Evolutionary conservation across 768 basidiomycete species (phyloP).

Genomic region (Ramaria rubella): DNA sequence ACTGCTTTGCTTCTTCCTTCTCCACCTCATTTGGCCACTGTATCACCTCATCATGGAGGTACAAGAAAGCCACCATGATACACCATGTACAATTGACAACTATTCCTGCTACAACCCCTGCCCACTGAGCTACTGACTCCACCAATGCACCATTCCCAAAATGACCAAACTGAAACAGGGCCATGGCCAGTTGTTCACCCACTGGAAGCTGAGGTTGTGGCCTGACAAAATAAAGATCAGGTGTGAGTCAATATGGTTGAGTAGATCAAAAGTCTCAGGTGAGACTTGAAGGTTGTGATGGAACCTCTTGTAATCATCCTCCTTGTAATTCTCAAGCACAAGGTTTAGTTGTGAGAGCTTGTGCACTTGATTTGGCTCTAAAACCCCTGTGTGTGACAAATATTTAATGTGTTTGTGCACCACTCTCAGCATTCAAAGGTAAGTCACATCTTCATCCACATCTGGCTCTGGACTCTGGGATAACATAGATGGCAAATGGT

Average conservation of each 20-base stretch:
- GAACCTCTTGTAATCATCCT: slow-evolving; percentile 19
- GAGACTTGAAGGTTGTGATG: slow-evolving; percentile 20
- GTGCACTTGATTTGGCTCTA: not conserved
- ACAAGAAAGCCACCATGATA: slow-evolving; percentile 16
- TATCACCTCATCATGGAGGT: not conserved
- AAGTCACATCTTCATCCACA: not conserved
- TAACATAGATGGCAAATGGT: not conserved
- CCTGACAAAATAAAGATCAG: slow-evolving; percentile 22
- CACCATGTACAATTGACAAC: slow-evolving; percentile 18
- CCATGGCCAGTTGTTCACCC: slow-evolving; percentile 27
- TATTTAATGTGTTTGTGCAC: not conserved
- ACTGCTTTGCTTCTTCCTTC: slow-evolving; percentile 12
- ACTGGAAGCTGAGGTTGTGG: too few species aligned
- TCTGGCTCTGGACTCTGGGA: not conserved
- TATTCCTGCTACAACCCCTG: slow-evolving; percentile 18
- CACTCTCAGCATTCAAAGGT: not conserved
- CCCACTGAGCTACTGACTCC: slow-evolving; percentile 21
- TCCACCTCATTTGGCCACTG: not conserved
- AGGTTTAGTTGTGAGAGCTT: slow-evolving; percentile 26
- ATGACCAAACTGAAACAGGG: slow-evolving; percentile 23
- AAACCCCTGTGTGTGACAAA: not conserved
- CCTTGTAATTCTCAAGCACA: slow-evolving; percentile 20
- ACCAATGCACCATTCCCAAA: slow-evolving; percentile 24
- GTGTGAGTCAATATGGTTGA: slow-evolving; percentile 19
- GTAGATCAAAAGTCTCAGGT: slow-evolving; percentile 22